Base-by-base conservation (phyloP, 202 grass and related monocot genomes). In the Panicum virgatum region DNA sequence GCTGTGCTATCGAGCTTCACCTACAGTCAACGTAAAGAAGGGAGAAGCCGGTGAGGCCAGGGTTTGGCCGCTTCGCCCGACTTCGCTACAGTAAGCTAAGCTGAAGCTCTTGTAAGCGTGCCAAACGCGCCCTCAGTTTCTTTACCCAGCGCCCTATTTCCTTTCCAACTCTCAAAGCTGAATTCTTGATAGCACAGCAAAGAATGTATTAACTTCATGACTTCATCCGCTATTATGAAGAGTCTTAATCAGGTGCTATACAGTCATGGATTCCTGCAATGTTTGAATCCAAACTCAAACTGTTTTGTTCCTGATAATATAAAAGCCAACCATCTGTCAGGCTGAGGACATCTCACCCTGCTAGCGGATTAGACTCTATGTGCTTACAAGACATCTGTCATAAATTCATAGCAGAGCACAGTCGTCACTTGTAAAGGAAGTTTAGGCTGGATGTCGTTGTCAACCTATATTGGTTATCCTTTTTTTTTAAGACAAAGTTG, bases 311-410 rank as follows among this genome's bases (percentile, higher is more conserved):
- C 45, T 18, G 74, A 46, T 69, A 9, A 69, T 65, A 69, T 34
- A 70, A 64, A 56, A 39, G 37, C 68, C 36, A 75, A 79, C 52
- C 61, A 86, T 38, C 52, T 86, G 83, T 62, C 20, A 62, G n/a
- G 56, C 25, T 7, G 34, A 74, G 74, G 79, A 73, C 43, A 69
- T 74, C 83, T 79, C 67, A 79, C 79, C 60, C 52, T 86, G 26
- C 88, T 86, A 86, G 53, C 37, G 38, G 74, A 83, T 80, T 75
- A 83, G 62, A 66, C 69, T 86, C 5, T 68, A 74, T 83, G 61
- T 57, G n/a, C 52, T 66, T 62, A 74, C 52, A 79, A 75, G 3
- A 45, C 32, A 53, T 45, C 45, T 77, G 46, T 45, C 39, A 62
- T 23, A 71, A 62, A 75, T 68, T 75, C 23, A 57, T 58, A 65